Evolutionary conservation across 1,284 basidiomycete genomes (phyloP), one percentile per base, ranked within the genome.

Genomic region (Fomitopsis palustris): DNA sequence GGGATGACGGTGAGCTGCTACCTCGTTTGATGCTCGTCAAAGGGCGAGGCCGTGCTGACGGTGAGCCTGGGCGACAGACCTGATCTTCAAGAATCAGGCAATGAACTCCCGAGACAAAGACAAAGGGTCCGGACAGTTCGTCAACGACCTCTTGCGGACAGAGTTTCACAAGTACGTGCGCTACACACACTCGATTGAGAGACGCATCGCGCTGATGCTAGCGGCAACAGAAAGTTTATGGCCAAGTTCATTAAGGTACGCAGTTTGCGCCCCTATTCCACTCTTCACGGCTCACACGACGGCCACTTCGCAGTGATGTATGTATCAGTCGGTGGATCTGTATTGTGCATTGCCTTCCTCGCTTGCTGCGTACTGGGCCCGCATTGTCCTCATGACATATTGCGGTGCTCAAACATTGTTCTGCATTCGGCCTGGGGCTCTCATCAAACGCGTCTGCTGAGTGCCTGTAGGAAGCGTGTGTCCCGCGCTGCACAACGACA

Each of bases 71-170:
- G 35, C 53, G 54, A 35, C 54, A 93, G 93, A 98, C 75, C 78
- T 96, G 59, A 95, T 98, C 69, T 98, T 98, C 84, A 97, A 97
- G 78, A 97, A 97, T 72, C 95, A 98, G 75, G 92, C 95, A 0
- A 86, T 88, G 73, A 83, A 81, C 53, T 73, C 77, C 37, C 79
- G 77, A 58, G 83, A 83, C 63, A 93, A 89, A 73, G 82, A 82
- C 62, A 92, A 88, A 71, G 77, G 81, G 4, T 81, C 82, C 65
- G 88, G 89, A 12, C 88, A 91, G 63, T 97, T 98, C 69, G 93
- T 97, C 62, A 97, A 97, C 70, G 95, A 97, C 73, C 78, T 97
- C 54, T 74, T 97, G 62, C 82, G 95, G 70, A 95, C 93, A 60
- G 93, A 96, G 71, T 96, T 96, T 72, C 94, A 96, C 78, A 91